phyloP scores from a whole-genome alignment of 2,329 filamentous ascomycete genomes.

The Davidsoniella eucalypti region DNA sequence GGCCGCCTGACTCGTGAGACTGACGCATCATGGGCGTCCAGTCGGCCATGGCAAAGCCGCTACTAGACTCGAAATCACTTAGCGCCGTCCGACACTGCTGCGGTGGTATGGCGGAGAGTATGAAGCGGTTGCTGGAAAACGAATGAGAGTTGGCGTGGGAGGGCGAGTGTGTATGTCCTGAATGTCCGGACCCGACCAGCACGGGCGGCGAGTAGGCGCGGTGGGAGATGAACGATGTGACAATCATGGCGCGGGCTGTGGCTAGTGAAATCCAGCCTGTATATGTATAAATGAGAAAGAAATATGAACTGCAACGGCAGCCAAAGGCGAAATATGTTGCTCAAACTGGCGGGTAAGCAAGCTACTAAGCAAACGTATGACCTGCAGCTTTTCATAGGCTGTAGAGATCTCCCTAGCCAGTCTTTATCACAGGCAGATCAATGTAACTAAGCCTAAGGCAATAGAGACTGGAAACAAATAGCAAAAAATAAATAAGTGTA shows the following conservation, averaged over 20 bases:
- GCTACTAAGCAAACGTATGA: not conserved
- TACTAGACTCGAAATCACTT: conserved; percentile 2
- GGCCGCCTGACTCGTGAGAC: not conserved
- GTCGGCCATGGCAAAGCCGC: conserved; percentile 1
- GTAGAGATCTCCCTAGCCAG: too few relatives aligned
- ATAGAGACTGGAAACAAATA: too few relatives aligned
- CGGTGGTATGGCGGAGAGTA: not conserved
- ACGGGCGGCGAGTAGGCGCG: too few relatives aligned
- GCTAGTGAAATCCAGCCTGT: too few relatives aligned
- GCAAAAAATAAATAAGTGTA: too few relatives aligned
- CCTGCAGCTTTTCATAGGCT: too few relatives aligned
- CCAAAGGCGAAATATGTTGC: not conserved
- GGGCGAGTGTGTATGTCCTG: not conserved
- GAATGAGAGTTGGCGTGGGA: not conserved
- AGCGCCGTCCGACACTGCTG: not conserved
- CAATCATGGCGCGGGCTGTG: not conserved
- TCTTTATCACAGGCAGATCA: too few relatives aligned
- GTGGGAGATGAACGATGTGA: too few relatives aligned
- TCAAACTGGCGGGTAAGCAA: not conserved
- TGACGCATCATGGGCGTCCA: conserved; percentile 2
- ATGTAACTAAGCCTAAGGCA: too few relatives aligned
- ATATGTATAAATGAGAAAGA: not conserved
- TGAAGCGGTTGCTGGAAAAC: not conserved
- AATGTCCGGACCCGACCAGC: not conserved
- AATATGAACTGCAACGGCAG: not conserved